phyloP scores from a whole-genome alignment of 2,329 filamentous ascomycete species.

The Beauveria asiatica region DNA sequence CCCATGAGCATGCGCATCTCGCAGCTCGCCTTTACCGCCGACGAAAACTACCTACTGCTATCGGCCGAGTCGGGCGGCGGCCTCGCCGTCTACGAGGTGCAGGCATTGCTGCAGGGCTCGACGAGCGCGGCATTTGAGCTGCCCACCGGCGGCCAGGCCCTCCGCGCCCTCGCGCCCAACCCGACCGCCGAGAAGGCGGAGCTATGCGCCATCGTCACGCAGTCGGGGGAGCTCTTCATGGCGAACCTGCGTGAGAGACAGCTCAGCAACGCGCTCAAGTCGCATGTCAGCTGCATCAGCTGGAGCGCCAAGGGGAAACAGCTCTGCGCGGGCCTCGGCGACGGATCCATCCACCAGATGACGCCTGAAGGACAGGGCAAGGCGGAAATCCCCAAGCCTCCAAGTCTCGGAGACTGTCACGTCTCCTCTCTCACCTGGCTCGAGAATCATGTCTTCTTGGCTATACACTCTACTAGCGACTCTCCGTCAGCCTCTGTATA shows the following conservation, averaged over 20 bases:
- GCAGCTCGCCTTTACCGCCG: constrained; percentile 84
- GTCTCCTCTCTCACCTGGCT: constrained; percentile 83
- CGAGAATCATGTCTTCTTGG: constrained; percentile 76
- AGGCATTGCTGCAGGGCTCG: constrained; percentile 56
- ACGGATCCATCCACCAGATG: constrained; percentile 77
- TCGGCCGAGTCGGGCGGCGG: constrained; percentile 76
- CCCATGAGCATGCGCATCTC: constrained; percentile 68
- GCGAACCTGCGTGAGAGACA: constrained; percentile 65
- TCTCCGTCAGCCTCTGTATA: constrained; percentile 59
- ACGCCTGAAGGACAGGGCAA: constrained; percentile 71
- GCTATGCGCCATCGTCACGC: constrained; percentile 72
- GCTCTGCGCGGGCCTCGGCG: constrained; percentile 72
- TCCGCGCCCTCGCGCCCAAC: constrained; percentile 73
- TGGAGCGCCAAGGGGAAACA: constrained; percentile 96
- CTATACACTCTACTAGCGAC: constrained; percentile 60
- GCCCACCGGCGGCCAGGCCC: constrained; percentile 61
- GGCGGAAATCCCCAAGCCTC: constrained; percentile 69
- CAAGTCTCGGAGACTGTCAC: constrained; percentile 56
- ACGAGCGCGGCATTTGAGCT: constrained; percentile 67
- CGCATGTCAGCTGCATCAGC: constrained; percentile 70
- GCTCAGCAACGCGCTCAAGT: constrained; percentile 57
- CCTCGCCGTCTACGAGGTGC: constrained; percentile 72
- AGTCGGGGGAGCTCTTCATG: constrained; percentile 72
- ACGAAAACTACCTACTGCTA: constrained; percentile 75
- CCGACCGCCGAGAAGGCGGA: constrained; percentile 65